phyloP scores from a whole-genome alignment of 805 yeast genomes.

The Clavispora vitiphila region DNA sequence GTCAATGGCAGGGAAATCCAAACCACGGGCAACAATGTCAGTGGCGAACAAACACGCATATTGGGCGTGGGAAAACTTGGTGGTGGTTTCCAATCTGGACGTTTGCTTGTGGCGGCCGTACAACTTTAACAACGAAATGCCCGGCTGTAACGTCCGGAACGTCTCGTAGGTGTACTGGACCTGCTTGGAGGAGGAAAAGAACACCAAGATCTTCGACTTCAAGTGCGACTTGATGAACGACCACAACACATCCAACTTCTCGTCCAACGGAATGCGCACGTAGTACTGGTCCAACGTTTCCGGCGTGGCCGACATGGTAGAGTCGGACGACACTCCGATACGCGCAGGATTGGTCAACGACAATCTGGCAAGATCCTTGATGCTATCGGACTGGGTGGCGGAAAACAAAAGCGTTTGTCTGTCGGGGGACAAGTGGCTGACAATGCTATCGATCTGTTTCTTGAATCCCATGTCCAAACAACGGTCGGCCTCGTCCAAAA shows the following conservation, averaged over 20 bases:
- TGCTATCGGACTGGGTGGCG: constrained; percentile 84
- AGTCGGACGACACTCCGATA: constrained; percentile 36
- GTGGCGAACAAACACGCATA: constrained; percentile 83
- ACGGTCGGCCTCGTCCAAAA: constrained; percentile 89
- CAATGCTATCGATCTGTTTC: constrained; percentile 73
- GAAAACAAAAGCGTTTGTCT: constrained; percentile 83
- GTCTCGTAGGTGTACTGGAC: constrained; percentile 87
- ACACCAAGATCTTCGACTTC: constrained; percentile 74
- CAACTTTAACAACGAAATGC: constrained; percentile 77
- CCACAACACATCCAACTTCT: constrained; percentile 82
- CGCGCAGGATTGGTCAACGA: constrained; percentile 59
- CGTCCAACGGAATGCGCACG: constrained; percentile 63
- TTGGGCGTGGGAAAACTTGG: constrained; percentile 71
- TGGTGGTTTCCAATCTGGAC: constrained; percentile 78
- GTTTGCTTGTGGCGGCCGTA: constrained; percentile 90
- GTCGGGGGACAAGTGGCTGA: constrained; percentile 69
- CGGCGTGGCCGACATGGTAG: constrained; percentile 69
- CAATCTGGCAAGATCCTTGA: constrained; percentile 75
- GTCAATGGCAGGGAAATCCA: constrained; percentile 88
- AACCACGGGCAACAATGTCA: constrained; percentile 87
- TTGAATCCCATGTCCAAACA: constrained; percentile 92
- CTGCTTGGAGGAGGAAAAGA: constrained; percentile 82
- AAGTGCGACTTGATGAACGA: constrained; percentile 81
- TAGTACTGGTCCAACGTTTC: constrained; percentile 81
- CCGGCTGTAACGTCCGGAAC: constrained; percentile 84